Base-by-base conservation (phyloP, 495 filamentous ascomycete species). In the Aspergillus indologenus region DNA sequence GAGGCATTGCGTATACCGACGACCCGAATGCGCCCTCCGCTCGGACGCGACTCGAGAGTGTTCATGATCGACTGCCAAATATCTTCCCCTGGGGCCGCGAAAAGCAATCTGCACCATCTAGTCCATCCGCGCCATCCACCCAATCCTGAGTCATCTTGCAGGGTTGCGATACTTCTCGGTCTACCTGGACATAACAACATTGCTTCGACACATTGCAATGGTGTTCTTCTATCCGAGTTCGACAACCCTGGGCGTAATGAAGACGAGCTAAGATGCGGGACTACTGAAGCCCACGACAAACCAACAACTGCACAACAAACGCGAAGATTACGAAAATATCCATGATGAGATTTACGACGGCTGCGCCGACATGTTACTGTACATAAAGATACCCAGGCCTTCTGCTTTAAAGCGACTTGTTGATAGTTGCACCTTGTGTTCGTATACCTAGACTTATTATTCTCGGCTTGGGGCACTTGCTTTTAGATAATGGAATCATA, bases 11-110 rank as follows among this genome's bases (percentile, higher is more conserved):
- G 11, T 79, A 68, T 57, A 68, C 65, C 14, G 76, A 79, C 56
- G 74, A 79, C 45, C 68, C 73, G 42, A 59, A 62, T 17, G 75
- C 73, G 20, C 72, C 75, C 2, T 69, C 64, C 22, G 70, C 70
- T 6, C 73, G 74, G 22, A 79, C 75, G n/a, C 74, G 74, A 29
- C 68, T 78, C 34, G 69, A 65, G 46, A 74, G 75, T 1, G 61
- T 79, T 0, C 73, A 77, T 29, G 71, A 61, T 17, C 62, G 50
- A 17, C n/a, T 75, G 17, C 68, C 72, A 20, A 65, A 59, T 19
- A 48, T 75, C 14, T 58, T 70, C 5, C 71, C 75, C 3, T 73
- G 72, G 71, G 48, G 42, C 3, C 74, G 71, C 2, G 69, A 73
- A 18, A 77, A 76, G 29, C 20, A 44, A 18, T 24, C 48, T n/a